Evolutionary conservation across 2,329 filamentous ascomycete genomes (phyloP), one percentile per base, ranked within the genome.

Genomic region (Sclerotinia spermophila): DNA sequence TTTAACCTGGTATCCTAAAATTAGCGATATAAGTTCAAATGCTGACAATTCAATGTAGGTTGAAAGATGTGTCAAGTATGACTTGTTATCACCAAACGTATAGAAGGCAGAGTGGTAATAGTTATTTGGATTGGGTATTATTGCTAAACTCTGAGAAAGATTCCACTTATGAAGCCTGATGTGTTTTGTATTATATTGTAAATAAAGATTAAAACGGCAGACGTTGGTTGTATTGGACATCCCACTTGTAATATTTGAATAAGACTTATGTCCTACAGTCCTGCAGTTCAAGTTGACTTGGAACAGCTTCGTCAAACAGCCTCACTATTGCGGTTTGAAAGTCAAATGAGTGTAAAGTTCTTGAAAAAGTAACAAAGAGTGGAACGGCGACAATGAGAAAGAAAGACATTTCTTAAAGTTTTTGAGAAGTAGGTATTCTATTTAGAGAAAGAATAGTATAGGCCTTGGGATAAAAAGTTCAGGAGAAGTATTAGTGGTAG

Each of bases 11-110:
- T 38, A 40, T 38, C 21, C 24, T 11, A 24, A 53, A 35, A 13
- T 66, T 66, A 66, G 62, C 35, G 17, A 53, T 40, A 4, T 21
- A 13, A 27, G 33, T 27, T 15, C 33, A 35, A 53, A 24, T 44
- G 5, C 35, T 68, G 33, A 73, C 35, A 48, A 45, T 10, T 27
- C 15, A 53, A 58, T 27, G 6, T 59, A 74, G 40, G 51, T 73
- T 60, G 72, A 74, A 60, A 68, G 62, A 59, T 72, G 69, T 65
- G 73, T 74, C 27, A 74, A 73, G 60, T 72, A 73, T 55, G 71
- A 73, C 48, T 64, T 73, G 24, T 53, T 73, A 53, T 73, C 72
- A 42, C 72, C 72, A 33, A 73, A 73, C 69, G 65, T 73, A 33
- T 73, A 72, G 44, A 40, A 66, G n/a, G 62, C 40, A 44, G 58